Evolutionary conservation across 352 stramenopile genomes (phyloP), one percentile per base, ranked within the genome.

Genomic region (Phytophthora vignae): DNA sequence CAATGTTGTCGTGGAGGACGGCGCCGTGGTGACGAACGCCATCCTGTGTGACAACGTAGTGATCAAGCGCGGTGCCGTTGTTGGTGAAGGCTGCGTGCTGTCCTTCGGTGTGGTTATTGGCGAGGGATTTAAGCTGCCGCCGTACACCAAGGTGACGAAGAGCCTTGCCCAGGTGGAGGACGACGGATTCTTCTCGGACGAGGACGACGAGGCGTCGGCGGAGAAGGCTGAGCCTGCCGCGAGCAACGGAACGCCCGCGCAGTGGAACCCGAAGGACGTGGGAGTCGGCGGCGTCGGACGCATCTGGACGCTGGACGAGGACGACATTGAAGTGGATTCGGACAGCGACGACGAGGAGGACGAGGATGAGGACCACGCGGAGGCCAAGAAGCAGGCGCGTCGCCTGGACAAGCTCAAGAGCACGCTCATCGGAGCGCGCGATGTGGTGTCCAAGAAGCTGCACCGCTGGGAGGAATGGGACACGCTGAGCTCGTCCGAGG

Each of bases 41-140:
- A 97, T 97, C 33, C 56, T 97, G 67, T 96, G 91, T 71, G 90
- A 96, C 69, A 87, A 90, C 50, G 91, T 94, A 27, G 74, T 95
- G 15, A 72, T 96, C 4, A 82, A 83, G 58, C 78, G 84, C 17
- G 89, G 89, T 2, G 90, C 91, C 2, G 74, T 85, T 0, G 80
- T 97, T 44, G 71, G 79, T 3, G 87, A 93, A 59, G 91, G 91
- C 68, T 92, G 77, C 12, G 73, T 97, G 50, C 36, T 97, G 31
- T 93, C 87, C 33, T 97, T 93, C 65, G 84, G 83, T 33, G 88
- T 96, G 9, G 79, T 94, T 22, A 92, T 97, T 56, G 90, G 91
- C 31, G 83, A 84, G n/a, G 79, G 81, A 3, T 95, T 95, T 31
- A 68, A 57, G 6, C 57, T 97, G 2, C 73, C 79, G 50, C 72